phyloP scores from a whole-genome alignment of 2,329 filamentous ascomycete species.

The Didymellaceae sp. region DNA sequence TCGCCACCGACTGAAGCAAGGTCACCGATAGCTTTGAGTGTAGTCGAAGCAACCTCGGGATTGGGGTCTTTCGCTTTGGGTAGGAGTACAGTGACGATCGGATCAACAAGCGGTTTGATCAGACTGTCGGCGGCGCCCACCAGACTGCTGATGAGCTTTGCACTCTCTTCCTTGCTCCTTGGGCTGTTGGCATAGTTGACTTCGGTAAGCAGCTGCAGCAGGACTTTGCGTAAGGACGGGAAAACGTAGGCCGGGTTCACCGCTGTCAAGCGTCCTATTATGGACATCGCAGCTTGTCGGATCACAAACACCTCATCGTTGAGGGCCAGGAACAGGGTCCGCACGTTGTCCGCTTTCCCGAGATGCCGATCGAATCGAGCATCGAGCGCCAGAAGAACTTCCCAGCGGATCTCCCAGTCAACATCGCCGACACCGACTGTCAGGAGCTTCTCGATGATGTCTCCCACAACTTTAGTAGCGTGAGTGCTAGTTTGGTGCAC shows the following conservation, averaged over 20 bases:
- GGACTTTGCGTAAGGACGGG: constrained; percentile 88
- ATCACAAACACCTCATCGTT: constrained; percentile 95
- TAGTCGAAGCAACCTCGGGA: constrained; percentile 88
- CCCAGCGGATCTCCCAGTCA: constrained; percentile 85
- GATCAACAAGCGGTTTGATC: constrained; percentile 95
- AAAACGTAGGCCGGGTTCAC: constrained; percentile 98
- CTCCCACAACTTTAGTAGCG: constrained; percentile 93
- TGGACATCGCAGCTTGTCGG: constrained; percentile 91
- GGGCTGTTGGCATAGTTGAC: constrained; percentile 95
- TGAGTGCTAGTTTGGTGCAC: constrained; percentile 98
- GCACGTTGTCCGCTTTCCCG: constrained; percentile 96
- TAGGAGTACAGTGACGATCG: constrained; percentile 92
- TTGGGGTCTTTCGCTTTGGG: constrained; percentile 88
- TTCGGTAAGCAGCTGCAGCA: constrained; percentile 95
- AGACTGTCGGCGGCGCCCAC: constrained; percentile 91
- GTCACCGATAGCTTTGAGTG: constrained; percentile 93
- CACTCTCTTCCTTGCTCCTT: constrained; percentile 94
- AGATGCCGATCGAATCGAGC: constrained; percentile 94
- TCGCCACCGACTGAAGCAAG: constrained; percentile 92
- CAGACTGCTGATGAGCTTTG: constrained; percentile 87
- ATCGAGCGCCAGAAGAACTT: constrained; percentile 87
- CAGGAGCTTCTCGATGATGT: constrained; percentile 95
- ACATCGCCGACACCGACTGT: constrained; percentile 93
- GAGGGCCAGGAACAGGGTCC: constrained; percentile 91
- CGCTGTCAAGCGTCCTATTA: constrained; percentile 89